phyloP scores from a whole-genome alignment of 305 asterid genomes.

The Monarda citriodora region DNA sequence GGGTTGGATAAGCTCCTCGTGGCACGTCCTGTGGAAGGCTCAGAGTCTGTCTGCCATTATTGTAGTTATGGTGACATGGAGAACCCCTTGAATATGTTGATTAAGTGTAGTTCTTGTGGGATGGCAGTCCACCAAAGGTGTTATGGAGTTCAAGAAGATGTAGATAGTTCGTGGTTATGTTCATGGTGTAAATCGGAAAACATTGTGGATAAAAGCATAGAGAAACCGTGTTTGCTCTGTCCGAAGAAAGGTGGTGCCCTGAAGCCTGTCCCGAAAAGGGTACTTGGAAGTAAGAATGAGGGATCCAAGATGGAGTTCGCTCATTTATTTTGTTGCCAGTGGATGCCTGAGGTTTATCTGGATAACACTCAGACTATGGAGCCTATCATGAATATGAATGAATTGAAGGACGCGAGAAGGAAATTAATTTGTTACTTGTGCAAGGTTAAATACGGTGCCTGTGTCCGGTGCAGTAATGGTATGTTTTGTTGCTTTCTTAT shows the following conservation, averaged over 20 bases:
- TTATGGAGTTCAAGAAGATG: slow-evolving; percentile 92
- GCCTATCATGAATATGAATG: slow-evolving; percentile 76
- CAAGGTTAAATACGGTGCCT: slow-evolving; percentile 97
- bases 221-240: slow-evolving; percentile 85
- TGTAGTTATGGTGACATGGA: slow-evolving; percentile 75
- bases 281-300: slow-evolving; percentile 33
- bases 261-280: slow-evolving; percentile 68
- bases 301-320: slow-evolving; percentile 54
- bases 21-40: slow-evolving; percentile 74
- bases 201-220: slow-evolving; percentile 31
- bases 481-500: slow-evolving; percentile 61
- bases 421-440: slow-evolving; percentile 88
- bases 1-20: slow-evolving; percentile 93
- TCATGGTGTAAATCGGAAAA: slow-evolving; percentile 84
- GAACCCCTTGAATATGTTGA: slow-evolving; percentile 72
- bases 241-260: slow-evolving; percentile 92
- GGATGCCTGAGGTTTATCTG: slow-evolving; percentile 94
- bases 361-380: slow-evolving; percentile 92
- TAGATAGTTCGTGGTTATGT: slow-evolving; percentile 78
- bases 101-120: slow-evolving; percentile 75
- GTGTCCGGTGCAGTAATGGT: slow-evolving; percentile 99
- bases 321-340: slow-evolving; percentile 96
- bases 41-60: slow-evolving; percentile 76
- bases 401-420: slow-evolving; percentile 67
- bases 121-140: slow-evolving; percentile 94